These are phyloP conservation scores for Colletotrichum eremochloae DNA, from an alignment of 2,329 filamentous ascomycete genomes.

Conservation along the genomic window DNA sequence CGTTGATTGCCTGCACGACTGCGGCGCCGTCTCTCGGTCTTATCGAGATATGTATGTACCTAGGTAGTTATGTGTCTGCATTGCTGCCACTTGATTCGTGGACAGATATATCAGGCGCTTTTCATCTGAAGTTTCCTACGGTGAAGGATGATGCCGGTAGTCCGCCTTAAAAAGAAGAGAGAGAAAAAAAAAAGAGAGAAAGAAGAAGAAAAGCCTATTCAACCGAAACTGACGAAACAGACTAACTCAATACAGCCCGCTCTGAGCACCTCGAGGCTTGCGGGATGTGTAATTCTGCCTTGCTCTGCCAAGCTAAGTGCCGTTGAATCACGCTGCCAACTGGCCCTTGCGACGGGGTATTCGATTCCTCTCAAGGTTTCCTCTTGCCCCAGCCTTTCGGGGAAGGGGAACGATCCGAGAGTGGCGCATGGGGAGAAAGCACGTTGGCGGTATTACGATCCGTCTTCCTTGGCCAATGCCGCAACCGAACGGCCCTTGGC, in stretches of 20 bases:
- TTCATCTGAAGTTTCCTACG: slow-evolving; percentile 23
- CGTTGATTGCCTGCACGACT: slow-evolving; percentile 19
- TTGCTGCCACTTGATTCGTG: slow-evolving; percentile 10
- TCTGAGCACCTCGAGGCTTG: neutral
- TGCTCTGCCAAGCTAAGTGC: slow-evolving; percentile 22
- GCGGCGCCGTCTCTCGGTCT: slow-evolving; percentile 5
- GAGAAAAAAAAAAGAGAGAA: too few species aligned
- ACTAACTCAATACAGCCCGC: slow-evolving; percentile 17
- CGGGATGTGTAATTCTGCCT: neutral
- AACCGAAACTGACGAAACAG: slow-evolving; percentile 36
- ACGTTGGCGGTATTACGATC: neutral
- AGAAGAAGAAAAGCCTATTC: neutral
- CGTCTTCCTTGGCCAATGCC: slow-evolving; percentile 2
- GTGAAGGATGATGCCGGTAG: slow-evolving; percentile 17
- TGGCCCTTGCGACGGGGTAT: neutral
- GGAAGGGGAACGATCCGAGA: slow-evolving; percentile 4
- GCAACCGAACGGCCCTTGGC: slow-evolving; percentile 22
- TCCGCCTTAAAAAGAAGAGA: slow-evolving; percentile 4
- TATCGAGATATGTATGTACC: neutral
- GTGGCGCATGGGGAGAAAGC: neutral
- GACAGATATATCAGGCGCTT: slow-evolving; percentile 9
- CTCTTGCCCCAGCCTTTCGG: slow-evolving; percentile 5
- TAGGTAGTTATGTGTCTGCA: neutral
- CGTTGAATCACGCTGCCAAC: too few species aligned
- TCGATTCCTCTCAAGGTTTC: neutral